Evolutionary conservation across 805 yeast genomes (phyloP).

Genomic region (Yarrowia bubula): DNA sequence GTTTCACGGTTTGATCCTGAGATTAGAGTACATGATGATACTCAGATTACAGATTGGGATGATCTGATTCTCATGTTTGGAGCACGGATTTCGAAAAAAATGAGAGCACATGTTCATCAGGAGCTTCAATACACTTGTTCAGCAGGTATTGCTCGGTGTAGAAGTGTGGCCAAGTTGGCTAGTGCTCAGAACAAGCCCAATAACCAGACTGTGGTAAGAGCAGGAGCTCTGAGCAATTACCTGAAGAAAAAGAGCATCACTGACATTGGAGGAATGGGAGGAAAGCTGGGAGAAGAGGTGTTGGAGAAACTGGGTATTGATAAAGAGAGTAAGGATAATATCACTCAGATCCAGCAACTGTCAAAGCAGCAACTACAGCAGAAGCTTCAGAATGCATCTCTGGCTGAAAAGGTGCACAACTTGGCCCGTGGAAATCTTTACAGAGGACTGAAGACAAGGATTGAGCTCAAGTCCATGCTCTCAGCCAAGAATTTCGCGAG

Average conservation of each 20-base stretch:
- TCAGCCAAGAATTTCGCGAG: constrained; percentile 77
- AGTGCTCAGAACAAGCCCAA: constrained; percentile 84
- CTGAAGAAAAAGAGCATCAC: constrained; percentile 59
- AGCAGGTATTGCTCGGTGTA: constrained; percentile 77
- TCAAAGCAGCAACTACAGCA: constrained; percentile 42
- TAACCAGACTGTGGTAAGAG: constrained; percentile 72
- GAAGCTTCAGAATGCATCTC: constrained; percentile 44
- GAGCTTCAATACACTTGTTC: constrained; percentile 81
- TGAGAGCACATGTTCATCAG: constrained; percentile 53
- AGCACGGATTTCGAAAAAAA: constrained; percentile 52
- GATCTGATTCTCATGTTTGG: constrained; percentile 70
- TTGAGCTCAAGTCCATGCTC: constrained; percentile 79
- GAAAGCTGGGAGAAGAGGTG: constrained; percentile 71
- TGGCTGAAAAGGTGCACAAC: constrained; percentile 57
- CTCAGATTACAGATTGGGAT: constrained; percentile 64
- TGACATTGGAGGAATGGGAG: constrained; percentile 90
- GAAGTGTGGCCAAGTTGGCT: constrained; percentile 80
- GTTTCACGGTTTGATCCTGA: not conserved
- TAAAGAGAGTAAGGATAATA: constrained; percentile 32
- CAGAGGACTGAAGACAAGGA: constrained; percentile 55
- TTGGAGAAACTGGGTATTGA: constrained; percentile 53
- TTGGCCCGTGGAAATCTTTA: constrained; percentile 62
- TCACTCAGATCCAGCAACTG: constrained; percentile 50
- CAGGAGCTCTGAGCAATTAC: constrained; percentile 50
- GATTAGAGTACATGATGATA: not conserved